phyloP scores from a whole-genome alignment of 108 stramenopile species.

The Licmophora abbreviata region DNA sequence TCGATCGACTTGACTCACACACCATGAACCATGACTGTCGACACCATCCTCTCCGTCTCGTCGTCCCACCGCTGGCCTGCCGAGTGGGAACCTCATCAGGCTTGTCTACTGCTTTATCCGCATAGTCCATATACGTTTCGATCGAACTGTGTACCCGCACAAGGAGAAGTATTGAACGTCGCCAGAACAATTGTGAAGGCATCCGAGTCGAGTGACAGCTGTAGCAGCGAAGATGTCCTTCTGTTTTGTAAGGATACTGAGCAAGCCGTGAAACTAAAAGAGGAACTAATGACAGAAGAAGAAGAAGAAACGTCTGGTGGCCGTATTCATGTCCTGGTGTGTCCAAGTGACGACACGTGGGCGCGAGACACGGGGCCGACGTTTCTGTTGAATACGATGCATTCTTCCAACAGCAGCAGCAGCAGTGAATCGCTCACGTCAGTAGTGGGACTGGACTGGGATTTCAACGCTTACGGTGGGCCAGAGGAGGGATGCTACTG shows the following conservation, averaged over 20 bases:
- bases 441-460: constrained; percentile 60
- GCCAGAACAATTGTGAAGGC: constrained; percentile 21
- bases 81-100: constrained; percentile 31
- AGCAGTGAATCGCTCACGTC: constrained; percentile 1
- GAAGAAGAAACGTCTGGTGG: not conserved
- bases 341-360: constrained; percentile 66
- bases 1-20: too few relatives aligned
- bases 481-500: constrained; percentile 46
- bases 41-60: too few relatives aligned
- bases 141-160: constrained; percentile 12
- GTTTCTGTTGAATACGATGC: constrained; percentile 25
- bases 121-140: constrained; percentile 31
- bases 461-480: constrained; percentile 74
- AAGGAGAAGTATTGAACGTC: constrained; percentile 17
- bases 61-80: constrained; percentile 27
- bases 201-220: too few relatives aligned
- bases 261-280: not conserved
- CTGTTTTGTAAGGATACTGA: constrained; percentile 17
- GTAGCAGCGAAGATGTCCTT: constrained; percentile 31
- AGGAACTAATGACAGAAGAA: not conserved
- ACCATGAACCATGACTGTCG: too few relatives aligned
- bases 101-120: constrained; percentile 35
- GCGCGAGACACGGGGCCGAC: constrained; percentile 67
- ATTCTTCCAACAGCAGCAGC: constrained; percentile 6
- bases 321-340: constrained; percentile 11